These are phyloP conservation scores for Xylaria polymorpha DNA, from an alignment of 2,329 filamentous ascomycete genomes.

Conservation along the genomic window DNA sequence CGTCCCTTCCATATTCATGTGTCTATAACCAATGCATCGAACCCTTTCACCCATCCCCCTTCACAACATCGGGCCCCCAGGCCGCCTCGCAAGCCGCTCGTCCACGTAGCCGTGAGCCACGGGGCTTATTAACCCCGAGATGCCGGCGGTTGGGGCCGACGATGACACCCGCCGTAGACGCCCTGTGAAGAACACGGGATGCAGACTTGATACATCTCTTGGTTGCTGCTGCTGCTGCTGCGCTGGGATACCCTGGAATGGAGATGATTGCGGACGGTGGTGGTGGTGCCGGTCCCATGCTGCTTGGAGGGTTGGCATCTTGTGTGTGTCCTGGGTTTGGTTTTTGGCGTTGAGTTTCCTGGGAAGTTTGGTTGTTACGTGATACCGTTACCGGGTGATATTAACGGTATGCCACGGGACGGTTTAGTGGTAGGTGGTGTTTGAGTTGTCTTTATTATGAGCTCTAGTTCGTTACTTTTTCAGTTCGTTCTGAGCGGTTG, in stretches of 20 bases:
- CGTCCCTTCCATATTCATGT: background rate
- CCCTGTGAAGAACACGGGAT: constrained; percentile 82
- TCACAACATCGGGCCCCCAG: constrained; percentile 54
- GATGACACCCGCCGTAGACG: constrained; percentile 67
- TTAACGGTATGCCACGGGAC: background rate
- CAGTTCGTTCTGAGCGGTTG: background rate
- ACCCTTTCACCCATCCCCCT: constrained; percentile 34
- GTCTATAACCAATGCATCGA: no score
- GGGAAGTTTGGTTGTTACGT: background rate
- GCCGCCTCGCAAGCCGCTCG: constrained; percentile 47
- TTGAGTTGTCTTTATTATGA: background rate
- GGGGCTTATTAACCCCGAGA: constrained; percentile 54
- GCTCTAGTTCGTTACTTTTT: background rate
- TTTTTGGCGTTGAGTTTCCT: background rate
- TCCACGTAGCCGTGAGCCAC: constrained; percentile 71
- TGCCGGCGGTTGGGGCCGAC: constrained; percentile 36
- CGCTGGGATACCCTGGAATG: background rate
- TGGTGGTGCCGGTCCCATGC: constrained; percentile 32
- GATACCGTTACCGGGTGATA: background rate
- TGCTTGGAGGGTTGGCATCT: constrained; percentile 20
- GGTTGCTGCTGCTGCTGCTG: background rate
- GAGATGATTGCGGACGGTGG: constrained; percentile 7
- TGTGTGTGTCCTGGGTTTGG: background rate
- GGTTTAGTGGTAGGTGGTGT: background rate
- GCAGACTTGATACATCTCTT: constrained; percentile 66